Evolutionary conservation across 2,329 filamentous ascomycete genomes (phyloP), one percentile per base, ranked within the genome.

Genomic region (Fusarium metavorans): DNA sequence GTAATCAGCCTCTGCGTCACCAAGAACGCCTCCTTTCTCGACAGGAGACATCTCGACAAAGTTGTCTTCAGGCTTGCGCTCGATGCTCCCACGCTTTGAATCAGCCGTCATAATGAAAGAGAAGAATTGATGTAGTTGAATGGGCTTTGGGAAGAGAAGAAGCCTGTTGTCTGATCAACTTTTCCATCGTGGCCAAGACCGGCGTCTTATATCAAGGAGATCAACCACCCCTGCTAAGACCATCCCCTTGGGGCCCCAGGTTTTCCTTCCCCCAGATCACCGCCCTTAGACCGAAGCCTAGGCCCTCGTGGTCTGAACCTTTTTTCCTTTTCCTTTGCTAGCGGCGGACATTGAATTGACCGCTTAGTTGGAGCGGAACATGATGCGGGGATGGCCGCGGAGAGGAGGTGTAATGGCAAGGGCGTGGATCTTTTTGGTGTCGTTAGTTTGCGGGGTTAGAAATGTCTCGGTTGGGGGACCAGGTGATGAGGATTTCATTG

Each of bases 1-100:
- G 67, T 83, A 82, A 45, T 83, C 81, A 0, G 77, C 79, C 18
- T 74, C 75, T 2, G 37, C 69, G 5, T 77, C 67, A 4, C 67
- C 54, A 1, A 79, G 58, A 14, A 80, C 61, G 13, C 77, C 75
- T 0, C 70, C 68, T 27, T 80, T 80, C 43, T 80, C 75, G 16
- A 61, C 20, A 1, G 60, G 23, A 9, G 75, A 76, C 66, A 72
- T 70, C 45, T 80, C 77, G 20, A 80, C 67, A 48, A 78, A 75
- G 57, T 71, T 67, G 13, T 77, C 78, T 30, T 72, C 64, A 8
- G 76, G 77, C 68, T 80, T 78, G 20, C 67, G 70, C 20, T 80
- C 78, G 9, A 79, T 76, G 67, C 70, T 77, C 58, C 25, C 58
- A 10, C 71, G 66, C 56, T 77, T 77, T 14, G 41, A 64, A 37